Percentiles rank a stretch among this genome's conserved stretches.
These are phyloP conservation scores for Fusarium sp. DNA, from an alignment of 2,329 filamentous ascomycete genomes.

Conservation along the genomic window DNA sequence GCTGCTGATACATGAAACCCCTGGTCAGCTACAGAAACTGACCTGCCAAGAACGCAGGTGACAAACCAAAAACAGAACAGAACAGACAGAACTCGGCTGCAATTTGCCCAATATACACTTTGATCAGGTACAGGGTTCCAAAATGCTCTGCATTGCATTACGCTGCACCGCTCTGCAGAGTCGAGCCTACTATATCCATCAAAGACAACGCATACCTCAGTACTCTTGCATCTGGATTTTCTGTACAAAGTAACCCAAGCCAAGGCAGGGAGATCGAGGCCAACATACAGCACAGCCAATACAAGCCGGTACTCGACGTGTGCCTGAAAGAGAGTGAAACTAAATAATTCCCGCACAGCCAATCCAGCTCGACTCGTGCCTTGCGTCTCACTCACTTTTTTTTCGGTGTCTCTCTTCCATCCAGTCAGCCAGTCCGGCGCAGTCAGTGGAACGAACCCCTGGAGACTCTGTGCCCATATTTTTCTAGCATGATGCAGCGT, in stretches of 20 bases:
- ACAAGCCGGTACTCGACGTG: background rate
- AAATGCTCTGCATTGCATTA: slow-evolving; percentile 23
- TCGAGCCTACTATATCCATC: background rate
- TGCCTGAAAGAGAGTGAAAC: slow-evolving; percentile 13
- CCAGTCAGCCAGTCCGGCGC: background rate
- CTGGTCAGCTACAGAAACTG: slow-evolving; percentile 20
- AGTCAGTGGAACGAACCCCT: slow-evolving; percentile 8
- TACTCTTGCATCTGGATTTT: background rate
- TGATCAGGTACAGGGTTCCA: slow-evolving; percentile 21
- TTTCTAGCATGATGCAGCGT: slow-evolving; percentile 5
- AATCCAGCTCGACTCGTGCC: slow-evolving; percentile 37
- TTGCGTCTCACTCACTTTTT: slow-evolving; percentile 24
- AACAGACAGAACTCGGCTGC: background rate
- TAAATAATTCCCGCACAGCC: slow-evolving; percentile 34
- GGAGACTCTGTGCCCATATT: slow-evolving; percentile 27
- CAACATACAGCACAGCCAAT: slow-evolving; percentile 6
- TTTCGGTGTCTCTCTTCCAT: background rate
- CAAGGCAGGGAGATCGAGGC: slow-evolving; percentile 23
- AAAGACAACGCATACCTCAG: slow-evolving; percentile 5
- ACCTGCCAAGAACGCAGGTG: slow-evolving; percentile 6
- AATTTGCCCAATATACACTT: slow-evolving; percentile 1
- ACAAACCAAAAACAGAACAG: slow-evolving; percentile 8
- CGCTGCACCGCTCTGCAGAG: slow-evolving; percentile 15
- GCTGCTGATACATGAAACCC: slow-evolving; percentile 35
- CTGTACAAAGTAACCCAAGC: slow-evolving; percentile 6